phyloP scores from a whole-genome alignment of 2,329 filamentous ascomycete genomes.

The Colletotrichum sublineola region DNA sequence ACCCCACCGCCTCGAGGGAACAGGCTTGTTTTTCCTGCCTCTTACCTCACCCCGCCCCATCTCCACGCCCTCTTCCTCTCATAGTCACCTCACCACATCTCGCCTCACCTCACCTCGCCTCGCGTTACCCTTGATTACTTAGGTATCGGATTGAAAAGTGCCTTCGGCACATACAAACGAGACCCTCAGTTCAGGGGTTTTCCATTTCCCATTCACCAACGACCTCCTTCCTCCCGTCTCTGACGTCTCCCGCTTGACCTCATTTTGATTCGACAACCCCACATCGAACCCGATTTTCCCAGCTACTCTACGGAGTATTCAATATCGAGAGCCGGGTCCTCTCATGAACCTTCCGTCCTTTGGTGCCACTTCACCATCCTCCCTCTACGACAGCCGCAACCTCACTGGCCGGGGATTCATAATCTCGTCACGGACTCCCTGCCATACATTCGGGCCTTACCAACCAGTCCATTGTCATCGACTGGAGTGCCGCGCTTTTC shows the following conservation, averaged over 20 bases:
- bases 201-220: neutral
- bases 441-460: slow-evolving; percentile 31
- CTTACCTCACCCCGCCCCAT: slow-evolving; percentile 18
- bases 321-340: slow-evolving; percentile 17
- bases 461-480: slow-evolving; percentile 17
- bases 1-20: slow-evolving; percentile 4
- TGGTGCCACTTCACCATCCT: slow-evolving; percentile 37
- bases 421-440: slow-evolving; percentile 30
- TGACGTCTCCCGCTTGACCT: slow-evolving; percentile 11
- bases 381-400: slow-evolving; percentile 13
- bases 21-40: neutral
- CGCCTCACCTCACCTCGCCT: neutral
- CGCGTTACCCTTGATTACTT: neutral
- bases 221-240: neutral
- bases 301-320: neutral
- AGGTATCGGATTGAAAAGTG: neutral
- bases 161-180: neutral
- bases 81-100: slow-evolving; percentile 2
- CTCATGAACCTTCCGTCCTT: slow-evolving; percentile 29
- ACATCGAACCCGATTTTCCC: slow-evolving; percentile 23
- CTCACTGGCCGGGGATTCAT: slow-evolving; percentile 30
- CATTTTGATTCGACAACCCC: slow-evolving; percentile 4
- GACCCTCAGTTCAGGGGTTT: neutral
- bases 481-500: slow-evolving; percentile 20
- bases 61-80: neutral